Conservation (phyloP, 2,329 filamentous ascomycete genomes). For the Colletotrichum trifolii region DNA sequence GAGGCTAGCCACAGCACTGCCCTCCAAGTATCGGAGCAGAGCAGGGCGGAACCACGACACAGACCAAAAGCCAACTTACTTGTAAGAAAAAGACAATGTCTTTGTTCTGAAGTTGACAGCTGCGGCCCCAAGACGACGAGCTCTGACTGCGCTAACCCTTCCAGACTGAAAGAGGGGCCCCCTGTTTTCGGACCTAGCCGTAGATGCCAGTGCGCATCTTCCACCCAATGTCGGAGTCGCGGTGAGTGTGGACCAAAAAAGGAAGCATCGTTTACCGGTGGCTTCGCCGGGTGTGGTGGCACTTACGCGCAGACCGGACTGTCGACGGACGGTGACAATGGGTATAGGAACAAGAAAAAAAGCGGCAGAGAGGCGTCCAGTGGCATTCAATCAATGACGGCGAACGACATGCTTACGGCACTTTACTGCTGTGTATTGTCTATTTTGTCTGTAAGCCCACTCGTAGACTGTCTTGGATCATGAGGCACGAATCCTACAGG, state of each 20-base stretch:
- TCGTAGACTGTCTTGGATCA: conserved; percentile 19
- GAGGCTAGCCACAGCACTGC: neutral
- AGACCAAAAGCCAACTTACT: neutral
- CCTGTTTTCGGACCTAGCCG: conserved; percentile 31
- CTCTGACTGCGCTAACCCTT: conserved; percentile 25
- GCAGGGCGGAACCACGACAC: no score
- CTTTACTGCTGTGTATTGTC: neutral
- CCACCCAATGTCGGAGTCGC: neutral
- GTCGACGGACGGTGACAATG: no score
- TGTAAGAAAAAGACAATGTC: conserved; percentile 20
- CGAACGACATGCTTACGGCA: neutral
- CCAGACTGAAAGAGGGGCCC: conserved; percentile 1
- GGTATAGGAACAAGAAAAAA: no score
- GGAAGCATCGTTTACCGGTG: no score
- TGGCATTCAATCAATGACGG: no score
- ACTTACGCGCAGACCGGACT: no score
- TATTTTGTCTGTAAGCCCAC: neutral
- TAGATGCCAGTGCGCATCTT: conserved; percentile 27
- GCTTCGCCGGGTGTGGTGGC: no score
- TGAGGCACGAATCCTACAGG: neutral
- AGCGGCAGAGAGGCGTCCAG: no score
- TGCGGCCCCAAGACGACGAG: conserved; percentile 15
- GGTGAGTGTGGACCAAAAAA: no score
- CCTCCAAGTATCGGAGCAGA: no score
- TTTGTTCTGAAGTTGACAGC: conserved; percentile 29